phyloP scores from a whole-genome alignment of 23 red algal genomes.

The Pyropia haitanensis region DNA sequence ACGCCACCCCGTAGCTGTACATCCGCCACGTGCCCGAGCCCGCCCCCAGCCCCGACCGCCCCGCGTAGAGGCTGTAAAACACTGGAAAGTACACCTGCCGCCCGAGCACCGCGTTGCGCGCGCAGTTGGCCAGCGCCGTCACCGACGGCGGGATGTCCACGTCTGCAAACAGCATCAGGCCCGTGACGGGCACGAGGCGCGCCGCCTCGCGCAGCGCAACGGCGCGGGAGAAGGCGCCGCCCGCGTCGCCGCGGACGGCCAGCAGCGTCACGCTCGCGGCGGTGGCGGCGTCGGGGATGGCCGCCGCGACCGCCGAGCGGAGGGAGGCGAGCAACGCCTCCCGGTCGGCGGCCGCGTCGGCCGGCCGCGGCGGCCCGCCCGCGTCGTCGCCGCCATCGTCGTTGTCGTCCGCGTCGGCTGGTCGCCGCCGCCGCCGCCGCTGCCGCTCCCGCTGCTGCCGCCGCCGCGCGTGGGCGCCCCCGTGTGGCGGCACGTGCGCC shows the following conservation, averaged over 20 bases:
- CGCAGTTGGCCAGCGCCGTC: constrained; percentile 24
- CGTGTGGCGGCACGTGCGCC: too few species aligned
- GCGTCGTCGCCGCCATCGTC: too few species aligned
- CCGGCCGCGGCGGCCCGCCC: too few species aligned
- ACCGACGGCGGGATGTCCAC: constrained; percentile 32
- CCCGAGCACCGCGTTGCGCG: constrained; percentile 20
- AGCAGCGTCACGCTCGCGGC: constrained; percentile 6
- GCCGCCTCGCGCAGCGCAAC: constrained; percentile 45
- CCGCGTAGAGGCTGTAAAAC: constrained; percentile 46
- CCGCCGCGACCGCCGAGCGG: too few species aligned
- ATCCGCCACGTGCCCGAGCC: constrained; percentile 41
- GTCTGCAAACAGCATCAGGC: constrained; percentile 14
- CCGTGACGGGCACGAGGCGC: constrained; percentile 11
- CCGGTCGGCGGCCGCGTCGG: too few species aligned
- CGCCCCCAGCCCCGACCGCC: constrained; percentile 12
- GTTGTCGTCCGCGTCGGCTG: too few species aligned
- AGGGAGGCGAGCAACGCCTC: too few species aligned
- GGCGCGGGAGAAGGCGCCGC: constrained; percentile 20
- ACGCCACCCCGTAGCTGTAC: constrained; percentile 51
- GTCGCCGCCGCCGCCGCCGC: too few species aligned
- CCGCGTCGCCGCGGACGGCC: constrained; percentile 28
- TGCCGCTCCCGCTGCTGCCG: too few species aligned
- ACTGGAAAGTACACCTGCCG: constrained; percentile 49
- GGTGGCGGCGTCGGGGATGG: too few species aligned
- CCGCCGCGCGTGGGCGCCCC: too few species aligned